A percentile compares a stretch with the other conserved stretches of the same genome.
Conservation (phyloP, 495 filamentous ascomycete species). For the Penicillium maclennaniae region DNA sequence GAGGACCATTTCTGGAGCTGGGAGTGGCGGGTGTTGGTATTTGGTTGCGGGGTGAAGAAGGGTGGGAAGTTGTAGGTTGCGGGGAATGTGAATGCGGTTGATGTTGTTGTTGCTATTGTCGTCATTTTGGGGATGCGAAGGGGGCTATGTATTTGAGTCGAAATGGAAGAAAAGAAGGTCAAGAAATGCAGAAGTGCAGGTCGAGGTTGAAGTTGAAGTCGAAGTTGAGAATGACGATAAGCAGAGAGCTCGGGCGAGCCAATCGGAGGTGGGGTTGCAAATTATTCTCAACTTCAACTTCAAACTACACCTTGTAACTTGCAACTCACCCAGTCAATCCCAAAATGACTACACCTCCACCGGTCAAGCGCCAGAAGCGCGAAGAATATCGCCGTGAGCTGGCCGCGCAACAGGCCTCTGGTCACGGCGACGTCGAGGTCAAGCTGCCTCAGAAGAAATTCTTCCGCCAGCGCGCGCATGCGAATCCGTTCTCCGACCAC, state of each 20-base stretch:
- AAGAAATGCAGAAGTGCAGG: neutral
- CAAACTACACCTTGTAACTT: neutral
- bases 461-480: conserved; percentile 93
- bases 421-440: conserved; percentile 22
- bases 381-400: conserved; percentile 60
- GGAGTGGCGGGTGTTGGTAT: conserved; percentile 65
- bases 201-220: conserved; percentile 4
- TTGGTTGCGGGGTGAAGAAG: conserved; percentile 68
- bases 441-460: conserved; percentile 86
- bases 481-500: conserved; percentile 97
- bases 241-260: conserved; percentile 10
- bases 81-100: conserved; percentile 36
- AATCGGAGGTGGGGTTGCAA: conserved; percentile 19
- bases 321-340: neutral
- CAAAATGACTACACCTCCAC: conserved; percentile 46
- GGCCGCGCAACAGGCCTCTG: conserved; percentile 24
- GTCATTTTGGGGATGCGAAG: conserved; percentile 2
- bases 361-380: conserved; percentile 69
- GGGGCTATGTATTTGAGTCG: neutral
- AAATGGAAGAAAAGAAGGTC: neutral
- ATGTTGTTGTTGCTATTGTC: conserved; percentile 15
- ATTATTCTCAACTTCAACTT: conserved; percentile 12
- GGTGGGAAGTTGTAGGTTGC: conserved; percentile 50
- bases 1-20: conserved; percentile 81
- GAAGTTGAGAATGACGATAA: neutral